Base-by-base conservation (phyloP, 306 rosid species). In the Lathyrus sativus region DNA sequence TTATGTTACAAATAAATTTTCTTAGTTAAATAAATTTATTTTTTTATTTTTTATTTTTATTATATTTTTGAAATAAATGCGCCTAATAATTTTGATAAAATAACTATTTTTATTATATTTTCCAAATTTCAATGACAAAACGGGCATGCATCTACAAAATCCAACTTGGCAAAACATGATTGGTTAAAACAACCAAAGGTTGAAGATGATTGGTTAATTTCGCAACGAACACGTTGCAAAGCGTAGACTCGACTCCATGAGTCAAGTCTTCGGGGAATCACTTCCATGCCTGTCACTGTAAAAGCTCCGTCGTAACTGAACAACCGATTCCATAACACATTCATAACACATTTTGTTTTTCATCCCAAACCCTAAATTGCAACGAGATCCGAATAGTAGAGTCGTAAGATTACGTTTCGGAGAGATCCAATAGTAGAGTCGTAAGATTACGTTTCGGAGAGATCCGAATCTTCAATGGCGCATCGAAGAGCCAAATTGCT, bases 391-490 rank as follows among this genome's bases (percentile, higher is more conserved):
- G 8, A 59, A 53, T 38, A 59, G 39, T 24, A 66, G 24, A 45
- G 6, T 58, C 37, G 57, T 44, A 61, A 69, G 64, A 68, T 54
- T 18, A 14, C 29, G 7, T 56, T 64, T 22, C 59, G 24, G 68
- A 69, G 82, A 72, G 86, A 79, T 83, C 84, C 76, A 59, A 53
- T 38, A 59, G 39, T 24, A 66, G 24, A 45, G 6, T 58, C 37
- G 57, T 44, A 61, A 69, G 64, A 68, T 54, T 18, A 14, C 29
- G 7, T 56, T 64, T 22, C 59, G 24, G 68, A 69, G 82, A 72
- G 86, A 79, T 83, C 84, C 76, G 72, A 51, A 33, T 80, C 79
- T 67, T 45, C 76, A 91, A 91, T 91, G 98, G 93, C 98, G 85
- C 84, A 77, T 74, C 89, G 82, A 54, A 80, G 84, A 69, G 48